Base-by-base conservation (phyloP, 768 basidiomycete species). In the Russula sp. region DNA sequence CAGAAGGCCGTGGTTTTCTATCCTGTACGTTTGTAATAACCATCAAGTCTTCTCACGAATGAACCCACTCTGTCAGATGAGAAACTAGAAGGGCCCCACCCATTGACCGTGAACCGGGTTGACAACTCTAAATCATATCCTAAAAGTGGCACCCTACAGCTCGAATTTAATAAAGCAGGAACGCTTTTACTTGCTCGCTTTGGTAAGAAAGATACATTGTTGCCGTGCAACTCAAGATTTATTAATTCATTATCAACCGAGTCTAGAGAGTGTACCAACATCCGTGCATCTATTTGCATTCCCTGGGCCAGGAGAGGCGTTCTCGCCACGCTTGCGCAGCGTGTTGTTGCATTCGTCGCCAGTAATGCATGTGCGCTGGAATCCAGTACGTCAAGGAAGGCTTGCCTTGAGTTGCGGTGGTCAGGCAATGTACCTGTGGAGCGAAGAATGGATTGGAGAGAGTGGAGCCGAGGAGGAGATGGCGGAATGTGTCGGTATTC, bases 401-500 rank as follows among this genome's bases (percentile, higher is more conserved):
- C 74, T 94, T 26, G 83, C 79, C 0, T 69, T 90, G 10, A 88
- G 88, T 67, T 89, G 86, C 69, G 87, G 86, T 13, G 81, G 75
- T 55, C 81, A 82, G 61, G 84, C 87, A 59, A 72, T 91, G 26
- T 90, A 88, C 73, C 83, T 80, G 9, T 94, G 91, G 91, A 90
- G 87, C 67, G 89, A 91, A 66, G 90, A 92, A 70, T 91, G 88
- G 89, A 75, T 84, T 18, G 80, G 79, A 34, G 78, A 74, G 6
- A 82, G 79, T 5, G 77, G 76, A 22, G 81, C 82, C 50, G 86
- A 84, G 71, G 76, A 78, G 66, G 92, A 93, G 71, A 88, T 93
- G 76, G 92, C 92, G 3, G 94, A 96, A 74, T 95, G 92, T 69
- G 84, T 95, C 38, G 91, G 91, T 8, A 84, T 97, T 5, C 94